Evolutionary conservation across 805 yeast genomes (phyloP).

Genomic region (Millerago galiae): DNA sequence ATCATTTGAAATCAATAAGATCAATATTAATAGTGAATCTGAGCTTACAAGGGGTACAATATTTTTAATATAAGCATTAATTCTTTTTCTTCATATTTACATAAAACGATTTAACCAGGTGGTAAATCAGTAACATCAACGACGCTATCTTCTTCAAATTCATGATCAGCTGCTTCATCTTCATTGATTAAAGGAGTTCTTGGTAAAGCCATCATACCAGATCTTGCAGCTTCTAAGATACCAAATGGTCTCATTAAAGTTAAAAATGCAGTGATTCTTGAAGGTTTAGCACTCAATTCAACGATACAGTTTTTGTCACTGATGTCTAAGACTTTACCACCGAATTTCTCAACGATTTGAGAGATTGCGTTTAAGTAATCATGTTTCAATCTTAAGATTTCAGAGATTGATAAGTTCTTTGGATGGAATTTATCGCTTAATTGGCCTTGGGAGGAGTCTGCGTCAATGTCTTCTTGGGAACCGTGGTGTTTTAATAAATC

Average conservation of each 20-base stretch:
- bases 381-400: conserved; percentile 91
- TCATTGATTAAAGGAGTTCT: conserved; percentile 58
- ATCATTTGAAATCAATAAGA: conserved; percentile 24
- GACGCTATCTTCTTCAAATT: conserved; percentile 45
- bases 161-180: conserved; percentile 35
- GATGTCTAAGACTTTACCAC: conserved; percentile 89
- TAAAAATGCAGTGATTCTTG: conserved; percentile 79
- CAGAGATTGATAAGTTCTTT: conserved; percentile 80
- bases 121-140: conserved; percentile 90
- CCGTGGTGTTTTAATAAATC: conserved; percentile 83
- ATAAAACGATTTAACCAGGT: conserved; percentile 60
- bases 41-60: conserved; percentile 14
- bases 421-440: conserved; percentile 60
- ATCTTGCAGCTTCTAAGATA: conserved; percentile 89
- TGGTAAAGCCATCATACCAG: conserved; percentile 98
- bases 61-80: background rate
- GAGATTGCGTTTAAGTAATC: conserved; percentile 81
- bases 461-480: conserved; percentile 22
- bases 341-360: conserved; percentile 76
- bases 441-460: conserved; percentile 21
- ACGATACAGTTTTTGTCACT: conserved; percentile 91
- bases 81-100: no score
- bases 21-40: conserved; percentile 24
- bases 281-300: conserved; percentile 91
- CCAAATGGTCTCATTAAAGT: conserved; percentile 94